phyloP scores from a whole-genome alignment of 139 green algal species.

The Chara braunii region DNA sequence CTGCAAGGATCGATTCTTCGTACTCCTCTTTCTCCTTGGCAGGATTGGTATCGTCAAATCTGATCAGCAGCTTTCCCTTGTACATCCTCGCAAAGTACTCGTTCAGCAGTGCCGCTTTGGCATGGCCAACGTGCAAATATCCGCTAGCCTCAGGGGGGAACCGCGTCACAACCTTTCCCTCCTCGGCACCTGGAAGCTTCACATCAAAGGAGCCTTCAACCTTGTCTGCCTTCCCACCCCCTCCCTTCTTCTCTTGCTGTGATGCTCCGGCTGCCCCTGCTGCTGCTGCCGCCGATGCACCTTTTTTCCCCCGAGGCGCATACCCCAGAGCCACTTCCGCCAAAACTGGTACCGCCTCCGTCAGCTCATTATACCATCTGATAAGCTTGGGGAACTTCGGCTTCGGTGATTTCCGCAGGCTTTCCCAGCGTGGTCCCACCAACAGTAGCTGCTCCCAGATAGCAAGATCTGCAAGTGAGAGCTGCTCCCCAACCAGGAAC shows the following conservation, averaged over 20 bases:
- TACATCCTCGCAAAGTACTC: slow-evolving; percentile 87
- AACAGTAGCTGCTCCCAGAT: slow-evolving; percentile 18
- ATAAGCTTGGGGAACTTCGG: slow-evolving; percentile 58
- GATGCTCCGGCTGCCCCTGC: neutral
- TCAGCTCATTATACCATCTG: slow-evolving; percentile 60
- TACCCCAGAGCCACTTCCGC: neutral
- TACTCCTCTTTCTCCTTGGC: slow-evolving; percentile 98
- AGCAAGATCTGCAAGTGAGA: slow-evolving; percentile 73
- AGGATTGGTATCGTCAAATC: slow-evolving; percentile 99
- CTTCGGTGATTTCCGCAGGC: slow-evolving; percentile 18
- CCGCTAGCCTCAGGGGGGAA: slow-evolving; percentile 95
- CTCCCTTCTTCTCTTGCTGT: neutral
- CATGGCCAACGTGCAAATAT: slow-evolving; percentile 91
- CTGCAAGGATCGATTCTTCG: slow-evolving; percentile 88
- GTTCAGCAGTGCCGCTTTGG: slow-evolving; percentile 90
- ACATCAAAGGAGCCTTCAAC: slow-evolving; percentile 74
- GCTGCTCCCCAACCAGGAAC: slow-evolving; percentile 68
- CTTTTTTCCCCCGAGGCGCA: neutral
- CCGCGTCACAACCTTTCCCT: slow-evolving; percentile 87
- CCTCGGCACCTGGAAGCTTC: slow-evolving; percentile 59
- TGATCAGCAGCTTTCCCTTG: slow-evolving; percentile 73
- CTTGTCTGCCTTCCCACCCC: neutral
- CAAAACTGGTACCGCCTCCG: neutral
- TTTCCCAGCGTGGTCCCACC: slow-evolving; percentile 28
- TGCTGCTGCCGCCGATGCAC: no score